phyloP scores from a whole-genome alignment of 495 filamentous ascomycete genomes.

The Terfezia boudieri region DNA sequence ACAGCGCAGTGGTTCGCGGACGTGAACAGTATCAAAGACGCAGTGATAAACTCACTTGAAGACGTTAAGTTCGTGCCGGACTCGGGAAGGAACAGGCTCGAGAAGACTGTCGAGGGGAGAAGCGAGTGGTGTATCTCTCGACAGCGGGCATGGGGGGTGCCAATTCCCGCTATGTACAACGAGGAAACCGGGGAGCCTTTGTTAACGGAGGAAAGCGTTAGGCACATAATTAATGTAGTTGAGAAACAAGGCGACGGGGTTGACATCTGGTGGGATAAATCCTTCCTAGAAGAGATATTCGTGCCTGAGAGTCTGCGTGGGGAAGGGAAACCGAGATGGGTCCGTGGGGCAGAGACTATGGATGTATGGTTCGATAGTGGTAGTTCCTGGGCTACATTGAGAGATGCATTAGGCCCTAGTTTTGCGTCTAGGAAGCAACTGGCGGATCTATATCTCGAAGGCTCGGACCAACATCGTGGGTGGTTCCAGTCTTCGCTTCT shows the following conservation, averaged over 20 bases:
- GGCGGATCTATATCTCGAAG: conserved; percentile 83
- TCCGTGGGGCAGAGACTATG: conserved; percentile 79
- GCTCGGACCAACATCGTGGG: conserved; percentile 83
- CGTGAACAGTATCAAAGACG: conserved; percentile 54
- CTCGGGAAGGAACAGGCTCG: conserved; percentile 43
- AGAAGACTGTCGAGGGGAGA: conserved; percentile 63
- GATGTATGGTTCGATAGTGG: conserved; percentile 99
- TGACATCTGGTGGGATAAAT: conserved; percentile 85
- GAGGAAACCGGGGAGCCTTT: conserved; percentile 40
- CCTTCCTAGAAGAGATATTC: conserved; percentile 32
- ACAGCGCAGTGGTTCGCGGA: conserved; percentile 97
- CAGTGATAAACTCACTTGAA: conserved; percentile 42
- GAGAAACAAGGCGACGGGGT: conserved; percentile 53
- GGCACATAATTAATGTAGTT: conserved; percentile 64
- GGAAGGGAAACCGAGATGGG: conserved; percentile 17
- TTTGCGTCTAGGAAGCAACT: conserved; percentile 24
- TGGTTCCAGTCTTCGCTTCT: conserved; percentile 99
- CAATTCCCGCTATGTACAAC: conserved; percentile 78
- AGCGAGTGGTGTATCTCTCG: conserved; percentile 99
- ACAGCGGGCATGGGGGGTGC: conserved; percentile 88
- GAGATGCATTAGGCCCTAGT: not conserved
- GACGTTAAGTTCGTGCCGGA: conserved; percentile 59
- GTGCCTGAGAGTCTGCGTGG: conserved; percentile 2
- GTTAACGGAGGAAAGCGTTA: conserved; percentile 53
- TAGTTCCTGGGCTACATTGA: conserved; percentile 54